Evolutionary conservation across 129 eudicot genomes (phyloP), one percentile per base, ranked within the genome.

Genomic region (Oenanthe sinensis): DNA sequence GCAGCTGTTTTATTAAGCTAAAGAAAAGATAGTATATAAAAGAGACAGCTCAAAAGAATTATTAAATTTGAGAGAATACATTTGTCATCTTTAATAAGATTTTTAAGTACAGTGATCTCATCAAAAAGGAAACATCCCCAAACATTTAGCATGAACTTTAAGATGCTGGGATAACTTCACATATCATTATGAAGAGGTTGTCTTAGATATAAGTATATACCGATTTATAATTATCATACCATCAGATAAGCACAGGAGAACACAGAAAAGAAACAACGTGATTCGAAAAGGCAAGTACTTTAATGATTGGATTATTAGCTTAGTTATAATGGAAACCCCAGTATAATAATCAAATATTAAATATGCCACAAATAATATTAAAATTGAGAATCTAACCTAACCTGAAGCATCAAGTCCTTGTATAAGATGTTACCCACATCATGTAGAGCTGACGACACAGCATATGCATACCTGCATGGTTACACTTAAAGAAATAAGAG

Each of bases 351-450:
- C 8, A 9, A 19, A 17, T 19, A 71, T 20, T 10, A 42, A 40
- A 39, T 62, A 1, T 10, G 16, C 42, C 74, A 26, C 1, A 36
- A 14, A 19, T 40, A 36, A 8, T 19, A 71, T 20, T 4, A 71
- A 40, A 36, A 71, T 3, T 36, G 15, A 39, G 5, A 72, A 72
- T 42, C 14, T 28, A 17, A 67, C 22, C 72, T 39, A 24, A 92
- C 97, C 97, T 92, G 99, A 69, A 96, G 93, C 99, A 96, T 96
- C 87, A 96, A 96, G 79, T 96, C 99, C 85, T 92, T 96, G 84
- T 87, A 81, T 79, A 96, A 86, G 77, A 92, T 90, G 86, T 96
- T 96, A 78, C 92, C 87, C 44, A 92, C 97, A 30, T 87, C 97
- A 81, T 96, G 99, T 36, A 90, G 83, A 44, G 99, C 99, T 63